Evolutionary conservation across 805 yeast genomes (phyloP).

Genomic region (Maudiozyma serrabonitensis): DNA sequence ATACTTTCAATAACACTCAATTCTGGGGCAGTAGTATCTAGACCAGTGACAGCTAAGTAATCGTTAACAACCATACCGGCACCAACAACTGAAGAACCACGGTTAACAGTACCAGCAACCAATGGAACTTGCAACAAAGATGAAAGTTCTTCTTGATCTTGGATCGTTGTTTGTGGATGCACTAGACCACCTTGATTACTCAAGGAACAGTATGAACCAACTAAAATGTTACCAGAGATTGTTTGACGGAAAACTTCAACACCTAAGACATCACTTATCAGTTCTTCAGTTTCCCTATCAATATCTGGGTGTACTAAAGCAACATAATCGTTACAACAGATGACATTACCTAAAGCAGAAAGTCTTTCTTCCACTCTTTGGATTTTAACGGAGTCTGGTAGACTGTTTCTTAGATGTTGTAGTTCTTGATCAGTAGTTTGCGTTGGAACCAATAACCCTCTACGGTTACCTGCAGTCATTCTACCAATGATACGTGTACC

Average conservation of each 20-base stretch:
- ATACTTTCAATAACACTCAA: constrained; percentile 93
- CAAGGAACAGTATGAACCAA: constrained; percentile 90
- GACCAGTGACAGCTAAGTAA: constrained; percentile 94
- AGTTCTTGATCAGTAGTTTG: constrained; percentile 98
- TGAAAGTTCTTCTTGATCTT: constrained; percentile 96
- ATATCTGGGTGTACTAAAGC: constrained; percentile 98
- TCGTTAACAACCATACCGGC: constrained; percentile 99
- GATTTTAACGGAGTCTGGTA: constrained; percentile 90
- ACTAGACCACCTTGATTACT: constrained; percentile 98
- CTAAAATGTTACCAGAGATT: constrained; percentile 94
- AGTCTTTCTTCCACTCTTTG: constrained; percentile 97
- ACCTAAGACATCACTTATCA: constrained; percentile 94
- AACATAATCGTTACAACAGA: constrained; percentile 97
- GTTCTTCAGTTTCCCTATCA: constrained; percentile 97
- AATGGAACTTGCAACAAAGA: constrained; percentile 93
- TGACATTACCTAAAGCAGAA: constrained; percentile 94
- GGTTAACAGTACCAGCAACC: constrained; percentile 96
- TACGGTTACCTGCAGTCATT: constrained; percentile 96
- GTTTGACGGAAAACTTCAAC: constrained; percentile 99
- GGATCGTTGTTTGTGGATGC: constrained; percentile 94
- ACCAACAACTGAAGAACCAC: constrained; percentile 96
- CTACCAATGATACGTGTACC: constrained; percentile 97
- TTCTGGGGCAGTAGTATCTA: constrained; percentile 98
- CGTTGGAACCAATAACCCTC: constrained; percentile 93
- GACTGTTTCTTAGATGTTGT: constrained; percentile 91